Percentiles rank a stretch among this genome's conserved stretches.
Conservation (phyloP, 129 eudicot genomes). For the Artemisia annua region DNA sequence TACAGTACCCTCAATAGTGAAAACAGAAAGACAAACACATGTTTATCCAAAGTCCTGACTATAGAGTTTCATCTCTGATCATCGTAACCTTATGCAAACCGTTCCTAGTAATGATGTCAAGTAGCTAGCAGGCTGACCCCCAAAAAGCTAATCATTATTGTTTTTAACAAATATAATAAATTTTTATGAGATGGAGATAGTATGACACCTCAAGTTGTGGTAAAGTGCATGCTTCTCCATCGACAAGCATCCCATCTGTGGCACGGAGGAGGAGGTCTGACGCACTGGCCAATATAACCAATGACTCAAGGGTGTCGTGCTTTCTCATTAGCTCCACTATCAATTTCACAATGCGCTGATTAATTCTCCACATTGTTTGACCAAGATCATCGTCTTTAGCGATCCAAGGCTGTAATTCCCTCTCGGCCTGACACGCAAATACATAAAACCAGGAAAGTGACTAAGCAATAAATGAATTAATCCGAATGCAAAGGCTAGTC, state of each 20-base stretch:
- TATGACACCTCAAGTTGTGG: constrained; percentile 88
- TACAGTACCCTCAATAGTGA: not conserved
- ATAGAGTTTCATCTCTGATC: too few relatives aligned
- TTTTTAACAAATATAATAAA: not conserved
- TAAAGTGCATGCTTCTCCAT: constrained; percentile 95
- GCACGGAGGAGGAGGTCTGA: constrained; percentile 93
- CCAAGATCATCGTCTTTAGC: constrained; percentile 89
- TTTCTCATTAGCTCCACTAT: constrained; percentile 95
- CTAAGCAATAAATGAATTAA: too few relatives aligned
- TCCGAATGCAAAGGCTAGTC: too few relatives aligned
- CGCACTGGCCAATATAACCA: constrained; percentile 84
- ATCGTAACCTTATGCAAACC: too few relatives aligned
- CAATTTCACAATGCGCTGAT: constrained; percentile 88
- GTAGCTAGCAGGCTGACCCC: too few relatives aligned
- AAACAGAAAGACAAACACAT: not conserved
- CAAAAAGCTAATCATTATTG: not conserved
- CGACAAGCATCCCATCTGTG: constrained; percentile 97
- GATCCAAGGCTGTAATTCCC: constrained; percentile 96
- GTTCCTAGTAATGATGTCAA: too few relatives aligned
- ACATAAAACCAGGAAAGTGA: constrained; percentile 2
- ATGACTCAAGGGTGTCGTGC: constrained; percentile 78
- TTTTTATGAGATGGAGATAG: not conserved
- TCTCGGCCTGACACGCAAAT: constrained; percentile 72
- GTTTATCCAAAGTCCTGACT: not conserved
- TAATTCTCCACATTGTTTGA: constrained; percentile 84